Base-by-base conservation (phyloP, 2,329 filamentous ascomycete species). In the Diaporthe citri region DNA sequence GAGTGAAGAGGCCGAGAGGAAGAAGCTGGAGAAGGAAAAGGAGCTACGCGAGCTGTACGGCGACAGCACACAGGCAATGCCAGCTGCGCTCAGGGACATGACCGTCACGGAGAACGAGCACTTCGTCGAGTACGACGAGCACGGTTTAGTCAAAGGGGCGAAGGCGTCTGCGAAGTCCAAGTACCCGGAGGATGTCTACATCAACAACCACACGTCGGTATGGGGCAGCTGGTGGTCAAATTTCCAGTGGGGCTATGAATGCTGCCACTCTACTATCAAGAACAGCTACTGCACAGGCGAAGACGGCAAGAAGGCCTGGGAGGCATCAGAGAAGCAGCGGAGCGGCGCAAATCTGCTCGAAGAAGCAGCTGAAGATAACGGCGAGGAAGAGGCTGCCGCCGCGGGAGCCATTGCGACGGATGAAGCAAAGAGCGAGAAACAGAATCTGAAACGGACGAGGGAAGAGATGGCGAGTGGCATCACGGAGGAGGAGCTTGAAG, bases 211-310 rank as follows among this genome's bases (percentile, higher is more conserved):
- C 85, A 95, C 91, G 4, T 93, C 93, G 0, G 93, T 98, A 4
- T 99, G 95, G 94, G 97, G 97, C 66, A 98, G 95, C 80, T 99
- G 97, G 97, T 99, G 97, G 97, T 91, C 92, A 71, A 92, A 95
- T 81, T 98, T 98, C 85, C 90, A 93, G 84, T 99, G 97, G 97
- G 97, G 97, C 1, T 99, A 98, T 84, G 90, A 94, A 31, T 99
- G 97, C 84, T 99, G 97, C 86, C 95, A 97, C 82, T 98, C 95
- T 0, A 93, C 92, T 31, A 91, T 97, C 77, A 98, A 97, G 85
- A 98, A 99, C 84, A 98, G 95, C 80, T 99, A 98, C 81, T 99
- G 97, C 83, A 98, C 96, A 0, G 97, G 97, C 36, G 95, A 97
- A 76, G 94, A 94, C 75, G 97, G 97, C 48, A 97, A 92, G 83